Evolutionary conservation across 192 early-diverging fungal genomes (phyloP).

Genomic region (Funneliformis mosseae): DNA sequence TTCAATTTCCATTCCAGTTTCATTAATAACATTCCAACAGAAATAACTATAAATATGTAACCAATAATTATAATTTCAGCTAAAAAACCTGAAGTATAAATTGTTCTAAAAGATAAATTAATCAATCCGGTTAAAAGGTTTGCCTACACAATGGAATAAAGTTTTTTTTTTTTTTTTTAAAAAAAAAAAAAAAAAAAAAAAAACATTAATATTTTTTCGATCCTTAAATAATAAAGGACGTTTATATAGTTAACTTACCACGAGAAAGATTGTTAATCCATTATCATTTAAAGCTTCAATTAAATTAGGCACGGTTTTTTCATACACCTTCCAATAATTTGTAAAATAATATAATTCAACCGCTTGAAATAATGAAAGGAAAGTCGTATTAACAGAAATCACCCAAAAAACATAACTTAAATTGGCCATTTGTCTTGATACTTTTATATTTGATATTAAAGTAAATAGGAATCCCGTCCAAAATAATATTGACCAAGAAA

Average conservation of each 20-base stretch:
- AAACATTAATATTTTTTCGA: conserved; percentile 2
- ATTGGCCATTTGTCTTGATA: conserved; percentile 74
- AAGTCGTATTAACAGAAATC: conserved; percentile 64
- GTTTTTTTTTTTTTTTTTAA: conserved; percentile 1
- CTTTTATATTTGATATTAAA: conserved; percentile 55
- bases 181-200: not conserved
- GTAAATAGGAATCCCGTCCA: conserved; percentile 44
- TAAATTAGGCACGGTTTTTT: conserved; percentile 54
- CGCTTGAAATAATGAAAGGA: conserved; percentile 62
- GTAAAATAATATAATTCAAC: conserved; percentile 53
- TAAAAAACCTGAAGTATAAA: conserved; percentile 52
- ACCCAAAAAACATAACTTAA: conserved; percentile 76
- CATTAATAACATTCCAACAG: too few relatives aligned
- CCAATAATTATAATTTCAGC: conserved; percentile 51
- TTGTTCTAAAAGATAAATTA: conserved; percentile 80
- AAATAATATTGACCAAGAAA: conserved; percentile 44
- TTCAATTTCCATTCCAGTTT: too few relatives aligned
- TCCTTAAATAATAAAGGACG: not conserved
- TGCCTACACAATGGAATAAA: conserved; percentile 53
- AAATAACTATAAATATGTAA: conserved; percentile 56
- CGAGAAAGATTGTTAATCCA: conserved; percentile 80
- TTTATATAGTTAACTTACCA: conserved; percentile 48
- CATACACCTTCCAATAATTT: conserved; percentile 49
- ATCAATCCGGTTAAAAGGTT: conserved; percentile 87
- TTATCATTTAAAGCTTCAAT: conserved; percentile 77